Evolutionary conservation across 2,329 filamentous ascomycete species (phyloP).

Genomic region (Sphaerulina vaccinii): DNA sequence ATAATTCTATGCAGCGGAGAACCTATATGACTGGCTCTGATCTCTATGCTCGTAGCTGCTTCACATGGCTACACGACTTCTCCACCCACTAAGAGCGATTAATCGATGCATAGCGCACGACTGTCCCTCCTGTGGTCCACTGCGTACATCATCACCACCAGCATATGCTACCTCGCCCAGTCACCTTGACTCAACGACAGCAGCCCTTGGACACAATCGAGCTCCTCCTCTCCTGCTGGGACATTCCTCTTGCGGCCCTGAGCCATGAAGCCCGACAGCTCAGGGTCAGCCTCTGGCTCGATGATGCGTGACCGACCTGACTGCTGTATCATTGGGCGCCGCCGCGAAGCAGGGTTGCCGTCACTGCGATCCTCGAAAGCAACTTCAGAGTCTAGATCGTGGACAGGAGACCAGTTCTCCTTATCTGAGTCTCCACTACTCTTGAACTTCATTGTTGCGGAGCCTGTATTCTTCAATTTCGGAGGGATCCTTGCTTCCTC

Average conservation of each 20-base stretch:
- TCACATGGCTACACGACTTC: background rate
- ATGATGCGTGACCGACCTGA: constrained; percentile 30
- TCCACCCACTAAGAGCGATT: background rate
- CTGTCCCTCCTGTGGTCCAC: background rate
- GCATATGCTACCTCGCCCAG: constrained; percentile 52
- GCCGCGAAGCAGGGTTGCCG: background rate
- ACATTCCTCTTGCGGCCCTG: constrained; percentile 45
- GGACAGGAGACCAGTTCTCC: constrained; percentile 77
- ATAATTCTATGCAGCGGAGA: constrained; percentile 11
- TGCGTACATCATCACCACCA: background rate
- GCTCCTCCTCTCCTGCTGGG: constrained; percentile 56
- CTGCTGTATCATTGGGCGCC: background rate
- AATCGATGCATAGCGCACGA: background rate
- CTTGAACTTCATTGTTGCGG: constrained; percentile 43
- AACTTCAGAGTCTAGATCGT: constrained; percentile 23
- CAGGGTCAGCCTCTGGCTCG: constrained; percentile 55
- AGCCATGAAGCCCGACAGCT: constrained; percentile 73
- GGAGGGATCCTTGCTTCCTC: constrained; percentile 3
- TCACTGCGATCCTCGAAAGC: constrained; percentile 2
- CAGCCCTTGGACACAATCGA: constrained; percentile 87
- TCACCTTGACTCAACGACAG: constrained; percentile 88
- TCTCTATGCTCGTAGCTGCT: background rate
- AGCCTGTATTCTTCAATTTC: constrained; percentile 34
- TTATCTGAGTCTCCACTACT: constrained; percentile 80
- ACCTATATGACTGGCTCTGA: background rate